Base-by-base conservation (phyloP, 2,329 filamentous ascomycete genomes). In the Ascochyta rabiei region DNA sequence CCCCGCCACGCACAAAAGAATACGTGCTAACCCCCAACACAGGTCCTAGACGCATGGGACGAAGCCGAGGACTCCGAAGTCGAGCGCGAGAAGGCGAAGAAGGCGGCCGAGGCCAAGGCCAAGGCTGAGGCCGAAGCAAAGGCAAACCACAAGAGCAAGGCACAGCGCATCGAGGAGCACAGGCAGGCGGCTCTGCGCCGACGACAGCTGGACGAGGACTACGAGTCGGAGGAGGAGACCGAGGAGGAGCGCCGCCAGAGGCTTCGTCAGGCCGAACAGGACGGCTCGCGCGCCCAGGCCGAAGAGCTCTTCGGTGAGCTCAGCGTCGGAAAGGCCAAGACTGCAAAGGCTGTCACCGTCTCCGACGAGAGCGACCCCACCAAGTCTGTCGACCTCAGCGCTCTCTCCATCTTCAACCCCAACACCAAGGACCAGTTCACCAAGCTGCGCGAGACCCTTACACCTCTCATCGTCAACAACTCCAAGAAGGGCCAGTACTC, bases 41-140 rank as follows among this genome's bases (percentile, higher is more conserved):
- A 96, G 89, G 91, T 98, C 53, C 85, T 97, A 71, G 95, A 99
- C 57, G 93, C 91, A 30, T 99, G 95, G 95, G 93, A 98, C 71
- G 93, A 91, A 54, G 93, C 90, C 66, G 95, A 98, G 72, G 95
- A 99, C 80, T 96, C 92, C 59, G 95, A 99, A 70, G 93, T 88
- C 68, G 95, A 99, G 81, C 90, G 92, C 69, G 93, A 97, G 78
- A 99, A 98, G 82, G 90, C 86, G 24, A 90, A 89, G 78, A 95
- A 93, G 80, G 91, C 88, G 45, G 88, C 84, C 6, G 93, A 91
- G 72, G 89, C 86, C 48, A 96, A 96, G 78, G 91, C 89, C 54
- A 96, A 96, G 78, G 92, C 91, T 24, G 91, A 93, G 0, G 93
- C 90, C 39, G 90, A 91, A 69, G 91, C 91, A 7, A 91, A 90